phyloP scores from a whole-genome alignment of 352 stramenopile species.

The Pythium oligandrum region DNA sequence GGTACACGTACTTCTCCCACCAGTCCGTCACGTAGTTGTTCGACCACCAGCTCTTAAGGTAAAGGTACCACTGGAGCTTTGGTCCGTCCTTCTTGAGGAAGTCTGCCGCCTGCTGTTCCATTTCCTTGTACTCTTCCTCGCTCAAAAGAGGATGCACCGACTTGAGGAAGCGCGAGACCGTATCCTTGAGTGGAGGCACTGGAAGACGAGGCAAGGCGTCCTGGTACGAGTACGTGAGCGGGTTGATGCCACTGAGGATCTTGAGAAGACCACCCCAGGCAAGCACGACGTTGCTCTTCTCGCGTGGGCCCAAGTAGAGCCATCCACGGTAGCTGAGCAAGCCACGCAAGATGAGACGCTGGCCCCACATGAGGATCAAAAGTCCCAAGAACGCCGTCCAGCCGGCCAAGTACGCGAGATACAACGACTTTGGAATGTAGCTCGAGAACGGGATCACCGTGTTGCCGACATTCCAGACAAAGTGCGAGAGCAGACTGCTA shows the following conservation, averaged over 20 bases:
- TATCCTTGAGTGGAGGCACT: constrained; percentile 91
- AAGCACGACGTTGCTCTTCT: constrained; percentile 66
- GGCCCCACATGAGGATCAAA: constrained; percentile 78
- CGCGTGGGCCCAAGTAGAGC: constrained; percentile 70
- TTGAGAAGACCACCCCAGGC: constrained; percentile 79
- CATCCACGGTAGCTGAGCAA: constrained; percentile 86
- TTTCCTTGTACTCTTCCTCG: constrained; percentile 82
- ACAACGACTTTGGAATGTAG: constrained; percentile 59
- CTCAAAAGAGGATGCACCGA: constrained; percentile 90
- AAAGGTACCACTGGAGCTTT: constrained; percentile 89
- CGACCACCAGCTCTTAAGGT: constrained; percentile 88
- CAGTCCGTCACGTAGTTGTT: constrained; percentile 89
- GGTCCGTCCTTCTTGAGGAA: constrained; percentile 86
- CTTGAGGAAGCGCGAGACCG: constrained; percentile 88
- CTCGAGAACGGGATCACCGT: constrained; percentile 67
- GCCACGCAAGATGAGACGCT: constrained; percentile 76
- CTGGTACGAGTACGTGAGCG: constrained; percentile 91
- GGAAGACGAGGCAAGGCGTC: constrained; percentile 88
- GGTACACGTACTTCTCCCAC: constrained; percentile 90
- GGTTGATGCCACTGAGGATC: constrained; percentile 71
- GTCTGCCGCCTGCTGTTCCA: constrained; percentile 78
- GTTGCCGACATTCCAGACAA: constrained; percentile 81
- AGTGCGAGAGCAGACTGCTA: constrained; percentile 56
- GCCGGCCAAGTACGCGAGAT: constrained; percentile 80
- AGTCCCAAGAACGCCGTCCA: constrained; percentile 79